These are phyloP conservation scores for Diaporthe caulivora DNA, from an alignment of 2,329 filamentous ascomycete species.

Conservation along the genomic window DNA sequence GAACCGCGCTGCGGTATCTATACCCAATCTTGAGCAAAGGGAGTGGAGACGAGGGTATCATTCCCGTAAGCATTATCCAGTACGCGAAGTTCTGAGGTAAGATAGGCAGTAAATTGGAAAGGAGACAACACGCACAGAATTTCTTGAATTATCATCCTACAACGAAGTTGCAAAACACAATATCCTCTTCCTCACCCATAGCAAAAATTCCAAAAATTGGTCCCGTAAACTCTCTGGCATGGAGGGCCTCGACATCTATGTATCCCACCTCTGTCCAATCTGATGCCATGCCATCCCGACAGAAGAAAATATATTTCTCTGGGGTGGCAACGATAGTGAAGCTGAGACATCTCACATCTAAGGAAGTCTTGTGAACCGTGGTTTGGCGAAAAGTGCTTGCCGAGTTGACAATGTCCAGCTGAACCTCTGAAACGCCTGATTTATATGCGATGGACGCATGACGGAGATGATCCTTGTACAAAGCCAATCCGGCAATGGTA, in stretches of 20 bases:
- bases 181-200: too few species aligned
- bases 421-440: neutral
- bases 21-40: too few species aligned
- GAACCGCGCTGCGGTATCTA: too few species aligned
- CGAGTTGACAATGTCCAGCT: neutral
- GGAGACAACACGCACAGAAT: neutral
- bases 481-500: neutral
- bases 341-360: neutral
- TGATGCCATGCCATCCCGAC: neutral
- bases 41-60: too few species aligned
- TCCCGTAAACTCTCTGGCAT: conserved; percentile 6
- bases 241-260: neutral
- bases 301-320: neutral
- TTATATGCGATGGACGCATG: neutral
- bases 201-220: neutral
- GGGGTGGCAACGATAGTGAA: neutral
- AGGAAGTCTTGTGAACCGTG: neutral
- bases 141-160: too few species aligned
- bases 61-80: too few species aligned
- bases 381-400: neutral
- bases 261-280: neutral
- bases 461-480: conserved; percentile 15
- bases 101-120: too few species aligned
- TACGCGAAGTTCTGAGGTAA: too few species aligned
- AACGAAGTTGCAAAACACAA: neutral